Evolutionary conservation across 129 eudicot species (phyloP).

Genomic region (Smallanthus sonchifolius): DNA sequence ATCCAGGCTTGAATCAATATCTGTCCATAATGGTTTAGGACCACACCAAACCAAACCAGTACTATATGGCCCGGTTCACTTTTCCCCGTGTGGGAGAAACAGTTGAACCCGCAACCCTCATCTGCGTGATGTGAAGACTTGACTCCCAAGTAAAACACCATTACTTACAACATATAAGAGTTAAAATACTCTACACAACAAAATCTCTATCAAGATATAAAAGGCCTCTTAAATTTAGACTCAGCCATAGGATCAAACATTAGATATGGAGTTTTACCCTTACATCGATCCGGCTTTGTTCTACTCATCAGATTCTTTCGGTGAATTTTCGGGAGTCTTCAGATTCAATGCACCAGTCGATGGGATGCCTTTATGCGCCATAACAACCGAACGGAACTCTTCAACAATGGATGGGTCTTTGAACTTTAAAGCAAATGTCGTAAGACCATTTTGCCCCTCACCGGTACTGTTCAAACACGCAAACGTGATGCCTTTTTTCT

Average conservation of each 20-base stretch:
- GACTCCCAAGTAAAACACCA: not conserved
- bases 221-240: not conserved
- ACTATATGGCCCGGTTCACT: too few species aligned
- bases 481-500: slow-evolving; percentile 85
- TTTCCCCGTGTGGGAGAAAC: not conserved
- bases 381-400: slow-evolving; percentile 51
- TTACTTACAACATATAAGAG: slow-evolving; percentile 9
- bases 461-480: slow-evolving; percentile 70
- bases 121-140: not conserved
- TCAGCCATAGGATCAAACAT: slow-evolving; percentile 4
- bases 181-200: slow-evolving; percentile 6
- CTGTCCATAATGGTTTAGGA: too few species aligned
- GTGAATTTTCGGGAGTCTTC: slow-evolving; percentile 83
- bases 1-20: too few species aligned
- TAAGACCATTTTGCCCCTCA: slow-evolving; percentile 64
- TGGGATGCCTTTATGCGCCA: slow-evolving; percentile 49
- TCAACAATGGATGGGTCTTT: slow-evolving; percentile 64
- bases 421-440: slow-evolving; percentile 80
- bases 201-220: slow-evolving; percentile 17
- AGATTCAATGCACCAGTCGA: slow-evolving; percentile 15
- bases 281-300: not conserved
- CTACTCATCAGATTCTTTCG: slow-evolving; percentile 52
- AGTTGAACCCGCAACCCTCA: not conserved
- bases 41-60: too few species aligned
- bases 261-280: slow-evolving; percentile 1